phyloP scores from a whole-genome alignment of 1,284 basidiomycete species.

The Vanrija sp. region DNA sequence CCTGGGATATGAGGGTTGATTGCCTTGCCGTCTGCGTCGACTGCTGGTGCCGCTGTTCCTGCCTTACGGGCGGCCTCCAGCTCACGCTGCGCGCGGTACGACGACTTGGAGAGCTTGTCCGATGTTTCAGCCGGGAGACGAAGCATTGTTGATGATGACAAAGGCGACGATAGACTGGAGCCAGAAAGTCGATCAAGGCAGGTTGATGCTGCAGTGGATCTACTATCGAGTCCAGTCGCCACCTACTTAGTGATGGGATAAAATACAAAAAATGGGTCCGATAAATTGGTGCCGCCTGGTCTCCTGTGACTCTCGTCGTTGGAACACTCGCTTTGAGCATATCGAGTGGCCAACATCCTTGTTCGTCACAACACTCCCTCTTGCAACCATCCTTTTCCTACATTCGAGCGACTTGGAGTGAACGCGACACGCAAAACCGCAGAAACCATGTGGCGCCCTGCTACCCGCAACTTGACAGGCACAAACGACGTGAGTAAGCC shows the following conservation, averaged over 20 bases:
- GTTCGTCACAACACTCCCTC: not conserved
- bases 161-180: not conserved
- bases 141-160: constrained; percentile 19
- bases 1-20: constrained; percentile 99
- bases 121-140: constrained; percentile 20
- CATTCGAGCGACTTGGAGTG: not conserved
- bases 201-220: too few relatives aligned
- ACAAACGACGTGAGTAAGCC: constrained; percentile 50
- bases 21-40: constrained; percentile 88
- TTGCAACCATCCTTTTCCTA: not conserved
- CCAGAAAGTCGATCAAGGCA: too few relatives aligned
- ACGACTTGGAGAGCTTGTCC: constrained; percentile 80
- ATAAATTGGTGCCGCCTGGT: not conserved
- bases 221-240: not conserved
- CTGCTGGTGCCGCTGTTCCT: constrained; percentile 89
- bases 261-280: not conserved
- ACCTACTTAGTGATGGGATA: constrained; percentile 1
- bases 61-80: constrained; percentile 89
- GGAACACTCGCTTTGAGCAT: not conserved
- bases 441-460: constrained; percentile 76
- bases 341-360: not conserved
- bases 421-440: not conserved
- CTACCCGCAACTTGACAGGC: constrained; percentile 53
- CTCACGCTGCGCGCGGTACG: constrained; percentile 90
- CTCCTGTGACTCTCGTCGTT: not conserved